These are phyloP conservation scores for Penicillium crustosum DNA, from an alignment of 2,329 filamentous ascomycete species.

Conservation along the genomic window DNA sequence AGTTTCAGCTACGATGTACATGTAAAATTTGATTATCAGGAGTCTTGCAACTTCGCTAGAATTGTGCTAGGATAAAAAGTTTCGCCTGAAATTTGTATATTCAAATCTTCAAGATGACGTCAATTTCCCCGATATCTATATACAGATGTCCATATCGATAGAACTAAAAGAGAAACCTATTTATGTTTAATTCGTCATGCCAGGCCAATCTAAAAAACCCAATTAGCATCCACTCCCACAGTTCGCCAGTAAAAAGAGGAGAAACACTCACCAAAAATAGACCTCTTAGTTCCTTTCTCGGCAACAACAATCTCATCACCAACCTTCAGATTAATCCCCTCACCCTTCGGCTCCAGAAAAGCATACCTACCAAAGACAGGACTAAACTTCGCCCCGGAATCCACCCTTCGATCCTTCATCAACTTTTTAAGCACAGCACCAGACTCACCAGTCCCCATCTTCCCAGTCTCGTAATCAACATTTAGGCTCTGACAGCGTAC, in stretches of 20 bases:
- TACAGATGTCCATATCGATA: not conserved
- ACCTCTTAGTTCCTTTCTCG: constrained; percentile 52
- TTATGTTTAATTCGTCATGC: constrained; percentile 25
- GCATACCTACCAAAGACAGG: constrained; percentile 74
- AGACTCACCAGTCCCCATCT: constrained; percentile 54
- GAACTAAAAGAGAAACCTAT: not conserved
- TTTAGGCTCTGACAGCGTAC: constrained; percentile 68
- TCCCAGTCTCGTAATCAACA: constrained; percentile 68
- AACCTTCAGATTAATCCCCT: constrained; percentile 48
- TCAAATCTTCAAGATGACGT: not conserved
- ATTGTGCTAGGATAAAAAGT: not conserved
- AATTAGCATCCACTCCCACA: constrained; percentile 9
- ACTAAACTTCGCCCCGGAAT: constrained; percentile 64
- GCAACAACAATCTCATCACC: constrained; percentile 59
- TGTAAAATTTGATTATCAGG: not conserved
- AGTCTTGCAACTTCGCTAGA: too few relatives aligned
- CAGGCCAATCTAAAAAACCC: constrained; percentile 35
- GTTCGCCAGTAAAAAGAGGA: not conserved
- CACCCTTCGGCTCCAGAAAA: constrained; percentile 52
- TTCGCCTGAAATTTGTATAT: not conserved
- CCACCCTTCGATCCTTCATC: constrained; percentile 68
- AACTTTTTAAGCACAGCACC: constrained; percentile 68
- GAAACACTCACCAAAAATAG: constrained; percentile 53
- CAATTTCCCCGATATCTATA: not conserved
- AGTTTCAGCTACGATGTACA: not conserved